A percentile compares a stretch with the other conserved stretches of the same genome.
Conservation (phyloP, 805 yeast species). For the Saccharomycopsis microspora region DNA sequence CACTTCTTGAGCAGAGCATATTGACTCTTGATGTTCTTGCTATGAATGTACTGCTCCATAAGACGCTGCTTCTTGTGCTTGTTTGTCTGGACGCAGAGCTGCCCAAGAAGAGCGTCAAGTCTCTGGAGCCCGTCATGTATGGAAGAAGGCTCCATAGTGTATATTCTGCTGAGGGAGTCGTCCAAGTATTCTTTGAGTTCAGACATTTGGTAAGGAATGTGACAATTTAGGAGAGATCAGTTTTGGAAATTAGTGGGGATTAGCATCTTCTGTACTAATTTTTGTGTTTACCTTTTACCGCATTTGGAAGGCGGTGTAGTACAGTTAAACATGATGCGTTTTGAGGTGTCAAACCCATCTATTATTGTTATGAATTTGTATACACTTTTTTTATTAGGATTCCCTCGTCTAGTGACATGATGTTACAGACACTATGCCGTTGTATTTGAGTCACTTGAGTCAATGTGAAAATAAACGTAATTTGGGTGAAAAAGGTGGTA, state of each 20-base stretch:
- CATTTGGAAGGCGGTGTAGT: neutral
- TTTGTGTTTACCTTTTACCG: slow-evolving; percentile 1
- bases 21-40: slow-evolving; percentile 4
- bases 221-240: neutral
- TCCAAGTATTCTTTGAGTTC: slow-evolving; percentile 18
- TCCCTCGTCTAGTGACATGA: too few relatives aligned
- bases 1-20: slow-evolving; percentile 17
- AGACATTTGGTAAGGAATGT: slow-evolving; percentile 2
- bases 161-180: slow-evolving; percentile 16
- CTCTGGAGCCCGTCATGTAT: slow-evolving; percentile 19
- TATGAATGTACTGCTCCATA: neutral
- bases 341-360: too few relatives aligned
- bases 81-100: slow-evolving; percentile 16
- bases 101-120: slow-evolving; percentile 19
- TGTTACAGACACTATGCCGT: too few relatives aligned
- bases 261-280: neutral
- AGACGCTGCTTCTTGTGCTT: slow-evolving; percentile 1
- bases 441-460: too few relatives aligned
- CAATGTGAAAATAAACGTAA: too few relatives aligned
- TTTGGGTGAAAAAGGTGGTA: too few relatives aligned
- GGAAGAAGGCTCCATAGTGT: slow-evolving; percentile 15
- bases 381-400: too few relatives aligned
- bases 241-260: neutral
- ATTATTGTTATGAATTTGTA: too few relatives aligned
- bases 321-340: too few relatives aligned